Base-by-base conservation (phyloP, 805 yeast species). In the Candida bentonensis region DNA sequence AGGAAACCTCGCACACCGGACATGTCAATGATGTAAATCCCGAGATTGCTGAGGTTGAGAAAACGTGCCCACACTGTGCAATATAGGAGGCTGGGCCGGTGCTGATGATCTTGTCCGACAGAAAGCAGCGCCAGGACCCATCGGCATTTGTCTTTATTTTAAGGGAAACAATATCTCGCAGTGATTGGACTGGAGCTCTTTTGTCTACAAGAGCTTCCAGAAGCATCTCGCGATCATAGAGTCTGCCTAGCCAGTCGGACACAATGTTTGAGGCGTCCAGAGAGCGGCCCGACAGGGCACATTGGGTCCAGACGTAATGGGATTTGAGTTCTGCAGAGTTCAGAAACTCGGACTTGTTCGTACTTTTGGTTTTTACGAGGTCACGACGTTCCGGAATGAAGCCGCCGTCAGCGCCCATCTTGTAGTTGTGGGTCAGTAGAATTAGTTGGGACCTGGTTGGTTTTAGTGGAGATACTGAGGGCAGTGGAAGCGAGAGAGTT, bases 201-300 rank as follows among this genome's bases (percentile, higher is more conserved):
- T 34, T 49, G 46, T 65, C 61, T 2, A 82, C 50, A 3, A 86
- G 55, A 55, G 70, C 67, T 52, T 79, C 79, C 4, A 86, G 53
- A 0, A 82, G 57, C 23, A 77, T 60, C 46, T 77, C 82, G 48
- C 82, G 82, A 50, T 79, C 74, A 58, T 70, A 82, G 3, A 86
- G 53, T 23, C 65, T 56, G 0, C 96, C 96, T 42, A 63, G 63
- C 55, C 67, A 78, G 59, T 86, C 95, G 26, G 84, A 72, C 1
- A 81, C 80, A 1, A 83, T 62, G 0, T 80, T 81, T 4, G 55
- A 53, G 3, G 53, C 53, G n/a, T 52, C 49, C 17, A 84, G 64
- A 51, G 50, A 67, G 46, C 57, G 67, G 39, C 53, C 71, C 22
- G 67, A 69, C 28, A 68, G 47, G 3, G 63, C 57, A 55, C 94